Evolutionary conservation across 2,329 filamentous ascomycete species (phyloP).

Genomic region (Chaetothyriales sp.): DNA sequence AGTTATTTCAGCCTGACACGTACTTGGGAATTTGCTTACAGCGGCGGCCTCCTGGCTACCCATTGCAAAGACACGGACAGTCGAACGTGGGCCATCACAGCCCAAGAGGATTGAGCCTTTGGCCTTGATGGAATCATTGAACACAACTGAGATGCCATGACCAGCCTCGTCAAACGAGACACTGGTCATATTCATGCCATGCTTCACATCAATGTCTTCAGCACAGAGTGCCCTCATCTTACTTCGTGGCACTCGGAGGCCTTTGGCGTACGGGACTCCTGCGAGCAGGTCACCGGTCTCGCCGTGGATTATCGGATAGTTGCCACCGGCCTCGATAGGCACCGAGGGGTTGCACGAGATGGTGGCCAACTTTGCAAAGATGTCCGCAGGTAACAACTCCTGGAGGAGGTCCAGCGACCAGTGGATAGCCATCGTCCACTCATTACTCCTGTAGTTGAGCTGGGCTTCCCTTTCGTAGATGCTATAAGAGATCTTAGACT

Average conservation of each 20-base stretch:
- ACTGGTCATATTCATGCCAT: constrained; percentile 9
- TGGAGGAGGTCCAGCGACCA: not conserved
- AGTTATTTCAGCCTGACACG: constrained; percentile 12
- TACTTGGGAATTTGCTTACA: constrained; percentile 3
- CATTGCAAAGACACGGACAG: constrained; percentile 7
- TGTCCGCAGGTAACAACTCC: not conserved
- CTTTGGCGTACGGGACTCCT: constrained; percentile 5
- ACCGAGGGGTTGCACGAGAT: not conserved
- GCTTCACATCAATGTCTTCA: constrained; percentile 8
- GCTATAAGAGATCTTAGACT: constrained; percentile 4
- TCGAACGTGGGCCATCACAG: constrained; percentile 17
- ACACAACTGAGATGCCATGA: constrained; percentile 5
- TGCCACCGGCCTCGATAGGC: not conserved
- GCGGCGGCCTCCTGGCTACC: constrained; percentile 7
- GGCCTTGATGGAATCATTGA: constrained; percentile 7
- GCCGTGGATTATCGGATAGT: constrained; percentile 6
- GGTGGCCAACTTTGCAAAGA: not conserved
- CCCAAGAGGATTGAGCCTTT: constrained; percentile 13
- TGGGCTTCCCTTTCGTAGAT: constrained; percentile 5
- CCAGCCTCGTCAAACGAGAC: constrained; percentile 12
- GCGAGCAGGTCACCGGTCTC: constrained; percentile 9
- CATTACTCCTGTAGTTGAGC: not conserved
- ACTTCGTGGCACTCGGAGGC: constrained; percentile 7
- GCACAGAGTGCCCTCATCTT: constrained; percentile 5
- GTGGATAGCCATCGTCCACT: constrained; percentile 8